Evolutionary conservation across 352 stramenopile species (phyloP).

Genomic region (Hyphochytrium catenoides): DNA sequence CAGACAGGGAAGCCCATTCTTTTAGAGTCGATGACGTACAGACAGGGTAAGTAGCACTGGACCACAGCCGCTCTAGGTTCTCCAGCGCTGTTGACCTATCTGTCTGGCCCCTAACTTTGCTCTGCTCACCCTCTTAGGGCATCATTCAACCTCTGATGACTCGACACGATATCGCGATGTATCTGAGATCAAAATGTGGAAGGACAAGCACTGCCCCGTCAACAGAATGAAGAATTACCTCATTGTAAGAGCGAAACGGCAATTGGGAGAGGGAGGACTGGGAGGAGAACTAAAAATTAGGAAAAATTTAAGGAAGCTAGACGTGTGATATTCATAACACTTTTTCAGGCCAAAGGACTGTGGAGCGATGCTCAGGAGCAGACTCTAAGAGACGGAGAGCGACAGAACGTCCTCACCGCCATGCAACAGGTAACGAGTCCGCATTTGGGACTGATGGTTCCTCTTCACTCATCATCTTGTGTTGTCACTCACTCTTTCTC

Average conservation of each 20-base stretch:
- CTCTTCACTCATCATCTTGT: not conserved
- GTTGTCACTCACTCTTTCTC: constrained; percentile 17
- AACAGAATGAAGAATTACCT: constrained; percentile 72
- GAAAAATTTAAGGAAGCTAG: too few relatives aligned
- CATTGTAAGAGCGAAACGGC: too few relatives aligned
- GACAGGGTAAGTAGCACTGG: too few relatives aligned
- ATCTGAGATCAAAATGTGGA: constrained; percentile 77
- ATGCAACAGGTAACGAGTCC: constrained; percentile 10
- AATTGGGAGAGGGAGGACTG: too few relatives aligned
- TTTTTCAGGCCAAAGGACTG: constrained; percentile 40
- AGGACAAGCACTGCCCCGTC: constrained; percentile 67
- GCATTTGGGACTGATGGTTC: not conserved
- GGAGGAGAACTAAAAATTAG: too few relatives aligned
- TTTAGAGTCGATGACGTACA: constrained; percentile 96
- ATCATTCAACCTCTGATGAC: constrained; percentile 96
- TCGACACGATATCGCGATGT: constrained; percentile 78
- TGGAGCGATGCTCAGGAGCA: constrained; percentile 61
- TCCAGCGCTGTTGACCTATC: too few relatives aligned
- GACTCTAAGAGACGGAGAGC: constrained; percentile 55
- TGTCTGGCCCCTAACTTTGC: too few relatives aligned
- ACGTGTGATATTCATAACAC: too few relatives aligned
- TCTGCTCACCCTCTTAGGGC: too few relatives aligned
- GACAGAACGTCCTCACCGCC: constrained; percentile 50
- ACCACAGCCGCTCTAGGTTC: too few relatives aligned
- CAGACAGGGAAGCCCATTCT: constrained; percentile 71